These are phyloP conservation scores for Primulina huaijiensis DNA, from an alignment of 257 asterid species.

Conservation along the genomic window DNA sequence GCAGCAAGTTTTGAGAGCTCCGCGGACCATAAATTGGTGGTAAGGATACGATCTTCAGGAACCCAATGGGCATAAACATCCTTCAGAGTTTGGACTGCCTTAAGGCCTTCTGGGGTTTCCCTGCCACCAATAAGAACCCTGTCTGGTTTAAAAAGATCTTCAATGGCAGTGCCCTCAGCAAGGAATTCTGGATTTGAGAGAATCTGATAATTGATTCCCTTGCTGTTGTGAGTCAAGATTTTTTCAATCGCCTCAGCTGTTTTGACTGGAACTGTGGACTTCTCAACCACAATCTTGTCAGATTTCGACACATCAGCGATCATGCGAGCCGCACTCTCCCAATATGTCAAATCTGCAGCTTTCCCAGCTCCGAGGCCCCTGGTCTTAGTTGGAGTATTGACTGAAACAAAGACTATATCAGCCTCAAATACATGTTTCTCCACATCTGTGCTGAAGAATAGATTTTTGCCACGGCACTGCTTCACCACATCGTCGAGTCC, in stretches of 20 bases:
- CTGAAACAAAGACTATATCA: slow-evolving; percentile 1
- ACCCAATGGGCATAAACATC: slow-evolving; percentile 26
- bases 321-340: slow-evolving; percentile 25
- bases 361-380: slow-evolving; percentile 1
- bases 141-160: slow-evolving; percentile 18
- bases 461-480: slow-evolving; percentile 26
- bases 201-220: neutral
- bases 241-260: slow-evolving; percentile 24
- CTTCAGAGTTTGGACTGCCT: slow-evolving; percentile 16
- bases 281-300: slow-evolving; percentile 16
- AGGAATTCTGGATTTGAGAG: slow-evolving; percentile 22
- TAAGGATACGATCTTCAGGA: slow-evolving; percentile 22
- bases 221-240: neutral
- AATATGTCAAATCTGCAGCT: slow-evolving; percentile 19
- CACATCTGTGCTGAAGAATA: slow-evolving; percentile 23
- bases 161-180: slow-evolving; percentile 23
- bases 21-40: slow-evolving; percentile 24
- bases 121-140: slow-evolving; percentile 22
- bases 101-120: slow-evolving; percentile 23
- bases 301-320: slow-evolving; percentile 21
- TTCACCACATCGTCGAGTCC: slow-evolving; percentile 11
- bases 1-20: slow-evolving; percentile 25
- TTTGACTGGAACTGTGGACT: slow-evolving; percentile 23
- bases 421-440: slow-evolving; percentile 20
- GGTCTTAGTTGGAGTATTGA: neutral